phyloP scores from a whole-genome alignment of 352 stramenopile genomes.

The Pythium phragmitis region DNA sequence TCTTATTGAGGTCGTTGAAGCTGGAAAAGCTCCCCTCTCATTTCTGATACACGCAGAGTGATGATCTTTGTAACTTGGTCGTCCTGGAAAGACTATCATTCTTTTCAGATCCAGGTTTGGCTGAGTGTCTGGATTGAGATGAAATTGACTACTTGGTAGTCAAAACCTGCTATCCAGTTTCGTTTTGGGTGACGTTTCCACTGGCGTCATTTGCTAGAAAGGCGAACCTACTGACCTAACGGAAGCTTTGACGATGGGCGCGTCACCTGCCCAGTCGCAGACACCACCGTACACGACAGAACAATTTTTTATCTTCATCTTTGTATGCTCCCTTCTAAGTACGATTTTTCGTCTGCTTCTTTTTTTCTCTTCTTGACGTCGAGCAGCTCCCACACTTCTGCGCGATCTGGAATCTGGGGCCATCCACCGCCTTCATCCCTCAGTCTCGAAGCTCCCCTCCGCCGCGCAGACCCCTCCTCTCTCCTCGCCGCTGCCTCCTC shows the following conservation, averaged over 20 bases:
- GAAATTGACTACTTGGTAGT: slow-evolving; percentile 3
- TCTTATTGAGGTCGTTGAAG: neutral
- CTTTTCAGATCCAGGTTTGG: neutral
- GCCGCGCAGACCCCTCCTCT: neutral
- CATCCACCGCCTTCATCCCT: neutral
- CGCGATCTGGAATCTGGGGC: neutral
- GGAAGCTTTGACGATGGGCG: slow-evolving; percentile 12
- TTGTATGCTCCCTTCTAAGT: slow-evolving; percentile 23
- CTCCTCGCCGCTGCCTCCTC: neutral
- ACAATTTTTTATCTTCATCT: slow-evolving; percentile 3
- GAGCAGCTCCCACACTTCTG: neutral
- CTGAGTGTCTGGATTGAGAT: slow-evolving; percentile 1
- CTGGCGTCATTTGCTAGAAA: slow-evolving; percentile 6
- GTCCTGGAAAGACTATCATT: neutral
- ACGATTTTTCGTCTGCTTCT: slow-evolving; percentile 14
- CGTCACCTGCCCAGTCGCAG: slow-evolving; percentile 14
- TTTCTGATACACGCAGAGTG: slow-evolving; percentile 3
- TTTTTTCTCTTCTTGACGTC: slow-evolving; percentile 14
- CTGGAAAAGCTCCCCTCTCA: neutral
- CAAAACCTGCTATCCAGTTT: neutral
- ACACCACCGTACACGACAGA: slow-evolving; percentile 9
- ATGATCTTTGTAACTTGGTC: neutral
- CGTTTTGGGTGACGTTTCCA: neutral
- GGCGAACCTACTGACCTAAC: slow-evolving; percentile 17
- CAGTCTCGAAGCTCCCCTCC: neutral